These are phyloP conservation scores for Lasiodiplodia hormozganensis DNA, from an alignment of 2,329 filamentous ascomycete genomes.

Conservation along the genomic window DNA sequence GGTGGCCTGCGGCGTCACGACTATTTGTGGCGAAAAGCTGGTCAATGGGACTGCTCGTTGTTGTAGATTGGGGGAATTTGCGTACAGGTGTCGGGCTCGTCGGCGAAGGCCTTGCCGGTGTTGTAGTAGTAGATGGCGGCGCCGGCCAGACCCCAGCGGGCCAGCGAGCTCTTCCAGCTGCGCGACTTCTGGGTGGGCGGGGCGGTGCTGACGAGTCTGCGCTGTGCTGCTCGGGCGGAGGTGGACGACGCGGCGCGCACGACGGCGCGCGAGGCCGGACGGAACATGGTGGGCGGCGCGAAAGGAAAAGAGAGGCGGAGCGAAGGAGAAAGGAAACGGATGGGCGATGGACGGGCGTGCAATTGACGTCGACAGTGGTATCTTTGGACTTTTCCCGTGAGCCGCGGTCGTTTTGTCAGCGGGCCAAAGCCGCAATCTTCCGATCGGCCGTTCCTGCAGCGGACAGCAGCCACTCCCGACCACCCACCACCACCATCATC, in stretches of 20 bases:
- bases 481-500: not conserved
- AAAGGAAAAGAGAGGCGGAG: not conserved
- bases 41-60: constrained; percentile 11
- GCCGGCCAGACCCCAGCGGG: constrained; percentile 77
- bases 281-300: constrained; percentile 55
- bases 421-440: constrained; percentile 3
- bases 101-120: constrained; percentile 85
- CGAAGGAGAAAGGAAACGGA: not conserved
- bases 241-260: constrained; percentile 38
- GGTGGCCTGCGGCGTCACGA: constrained; percentile 48
- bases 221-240: constrained; percentile 44
- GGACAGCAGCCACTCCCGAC: not conserved
- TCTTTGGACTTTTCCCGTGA: constrained; percentile 12
- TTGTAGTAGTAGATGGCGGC: constrained; percentile 92
- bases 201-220: constrained; percentile 64
- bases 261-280: constrained; percentile 56
- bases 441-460: constrained; percentile 22
- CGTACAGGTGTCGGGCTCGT: constrained; percentile 72
- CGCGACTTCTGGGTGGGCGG: constrained; percentile 70
- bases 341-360: constrained; percentile 8
- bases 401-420: constrained; percentile 13
- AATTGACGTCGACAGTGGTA: constrained; percentile 19
- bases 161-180: constrained; percentile 79
- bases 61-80: not conserved
- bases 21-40: not conserved